Conservation (phyloP, 2,329 filamentous ascomycete species). For the Harringtonia lauricola region DNA sequence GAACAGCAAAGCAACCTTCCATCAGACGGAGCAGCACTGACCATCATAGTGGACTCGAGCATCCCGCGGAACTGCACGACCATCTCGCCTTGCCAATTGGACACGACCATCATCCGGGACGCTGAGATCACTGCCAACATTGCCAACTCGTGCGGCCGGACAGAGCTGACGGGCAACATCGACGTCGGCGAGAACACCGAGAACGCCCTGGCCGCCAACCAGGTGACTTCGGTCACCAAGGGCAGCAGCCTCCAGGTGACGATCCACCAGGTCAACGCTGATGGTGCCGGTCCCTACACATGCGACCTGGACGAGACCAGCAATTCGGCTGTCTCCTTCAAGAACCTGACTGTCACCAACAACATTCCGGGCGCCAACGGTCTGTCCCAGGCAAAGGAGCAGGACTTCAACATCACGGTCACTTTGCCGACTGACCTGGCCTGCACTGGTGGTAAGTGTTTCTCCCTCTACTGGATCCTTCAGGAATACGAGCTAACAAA, state of each 20-base stretch:
- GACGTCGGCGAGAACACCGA: slow-evolving; percentile 47
- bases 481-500: neutral
- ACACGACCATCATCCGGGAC: slow-evolving; percentile 50
- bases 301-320: slow-evolving; percentile 41
- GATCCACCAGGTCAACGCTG: slow-evolving; percentile 43
- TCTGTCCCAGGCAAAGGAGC: slow-evolving; percentile 12
- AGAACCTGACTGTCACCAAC: slow-evolving; percentile 35
- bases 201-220: slow-evolving; percentile 31
- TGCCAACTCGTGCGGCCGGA: slow-evolving; percentile 50
- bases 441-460: slow-evolving; percentile 36
- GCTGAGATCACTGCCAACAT: slow-evolving; percentile 37
- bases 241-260: slow-evolving; percentile 33
- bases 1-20: neutral
- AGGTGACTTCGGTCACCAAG: slow-evolving; percentile 39
- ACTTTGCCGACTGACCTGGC: slow-evolving; percentile 36
- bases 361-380: slow-evolving; percentile 13
- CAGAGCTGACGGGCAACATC: slow-evolving; percentile 48
- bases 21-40: too few relatives aligned
- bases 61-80: slow-evolving; percentile 27
- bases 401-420: slow-evolving; percentile 39
- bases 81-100: slow-evolving; percentile 26
- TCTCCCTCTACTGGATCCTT: too few relatives aligned
- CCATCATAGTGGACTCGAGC: slow-evolving; percentile 34
- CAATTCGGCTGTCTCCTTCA: slow-evolving; percentile 31
- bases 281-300: slow-evolving; percentile 41